Base-by-base conservation (phyloP, 345 rosid species). In the Corchorus olitorius region DNA sequence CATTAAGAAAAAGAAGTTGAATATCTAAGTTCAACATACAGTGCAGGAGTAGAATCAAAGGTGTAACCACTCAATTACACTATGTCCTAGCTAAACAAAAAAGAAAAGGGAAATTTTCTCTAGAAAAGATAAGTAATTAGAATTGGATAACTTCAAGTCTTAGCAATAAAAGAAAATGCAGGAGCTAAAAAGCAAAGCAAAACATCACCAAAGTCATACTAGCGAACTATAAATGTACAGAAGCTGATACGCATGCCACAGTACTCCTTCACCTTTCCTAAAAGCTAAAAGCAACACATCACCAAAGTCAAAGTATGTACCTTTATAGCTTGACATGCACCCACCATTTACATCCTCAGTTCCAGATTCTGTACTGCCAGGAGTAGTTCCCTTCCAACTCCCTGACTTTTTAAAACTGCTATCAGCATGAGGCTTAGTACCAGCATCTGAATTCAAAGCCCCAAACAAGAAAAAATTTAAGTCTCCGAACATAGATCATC, bases 361-460 rank as follows among this genome's bases (percentile, higher is more conserved):
- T 54, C 80, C 89, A 72, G 80, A 65, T 77, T 79, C 89, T 27
- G 74, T 65, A 71, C 61, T 69, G 0, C 59, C 76, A 76, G 76
- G 14, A 48, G 67, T 60, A 72, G 71, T 63, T 66, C 76, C 85
- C 81, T 86, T 85, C 13, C 75, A 69, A 76, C 54, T 69, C 55
- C 81, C 89, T 52, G 81, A 78, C 72, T 39, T 59, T 73, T 79
- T 83, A 74, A 75, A 48, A 77, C 65, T 81, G 72, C 74, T 65
- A 81, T 87, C 89, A 8, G 48, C 72, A 82, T 69, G 79, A 34
- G 82, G 76, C 71, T 88, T 83, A 76, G 83, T 78, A 66, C 39
- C 69, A 82, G 65, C 85, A 83, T 87, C 95, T 93, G 86, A 17
- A 17, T 77, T 74, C 77, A 81, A 61, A 72, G 37, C 52, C 74